Conservation (phyloP, 2,329 filamentous ascomycete genomes). For the Cadophora sp. region DNA sequence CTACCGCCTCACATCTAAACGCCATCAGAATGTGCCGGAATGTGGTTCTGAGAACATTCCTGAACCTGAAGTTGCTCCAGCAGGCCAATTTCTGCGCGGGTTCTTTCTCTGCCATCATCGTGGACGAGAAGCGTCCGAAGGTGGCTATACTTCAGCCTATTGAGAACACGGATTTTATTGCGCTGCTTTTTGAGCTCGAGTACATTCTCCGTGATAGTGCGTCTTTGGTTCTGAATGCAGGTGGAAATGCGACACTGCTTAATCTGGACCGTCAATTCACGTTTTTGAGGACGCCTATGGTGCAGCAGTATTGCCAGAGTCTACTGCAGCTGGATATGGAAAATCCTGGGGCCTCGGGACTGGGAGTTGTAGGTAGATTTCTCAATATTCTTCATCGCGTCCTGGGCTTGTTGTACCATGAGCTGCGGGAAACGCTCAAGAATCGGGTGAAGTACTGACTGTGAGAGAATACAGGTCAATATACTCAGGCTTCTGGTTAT, state of each 20-base stretch:
- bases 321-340: conserved; percentile 11
- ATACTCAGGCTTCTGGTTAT: conserved; percentile 7
- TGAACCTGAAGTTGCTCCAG: conserved; percentile 18
- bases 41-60: conserved; percentile 8
- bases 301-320: conserved; percentile 16
- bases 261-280: neutral
- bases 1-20: neutral
- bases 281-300: conserved; percentile 17
- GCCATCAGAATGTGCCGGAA: conserved; percentile 17
- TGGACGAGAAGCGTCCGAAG: neutral
- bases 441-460: neutral
- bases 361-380: conserved; percentile 13
- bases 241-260: neutral
- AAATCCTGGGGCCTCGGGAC: neutral
- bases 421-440: no score
- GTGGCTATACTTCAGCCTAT: conserved; percentile 4
- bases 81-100: conserved; percentile 11
- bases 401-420: no score
- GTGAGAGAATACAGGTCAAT: conserved; percentile 7
- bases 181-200: conserved; percentile 11
- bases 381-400: no score
- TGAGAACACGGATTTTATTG: conserved; percentile 21
- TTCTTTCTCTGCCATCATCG: conserved; percentile 8
- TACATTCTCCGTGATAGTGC: conserved; percentile 22
- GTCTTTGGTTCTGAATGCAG: conserved; percentile 2